phyloP scores from a whole-genome alignment of 257 asterid genomes.

The Solanum tacnaense region DNA sequence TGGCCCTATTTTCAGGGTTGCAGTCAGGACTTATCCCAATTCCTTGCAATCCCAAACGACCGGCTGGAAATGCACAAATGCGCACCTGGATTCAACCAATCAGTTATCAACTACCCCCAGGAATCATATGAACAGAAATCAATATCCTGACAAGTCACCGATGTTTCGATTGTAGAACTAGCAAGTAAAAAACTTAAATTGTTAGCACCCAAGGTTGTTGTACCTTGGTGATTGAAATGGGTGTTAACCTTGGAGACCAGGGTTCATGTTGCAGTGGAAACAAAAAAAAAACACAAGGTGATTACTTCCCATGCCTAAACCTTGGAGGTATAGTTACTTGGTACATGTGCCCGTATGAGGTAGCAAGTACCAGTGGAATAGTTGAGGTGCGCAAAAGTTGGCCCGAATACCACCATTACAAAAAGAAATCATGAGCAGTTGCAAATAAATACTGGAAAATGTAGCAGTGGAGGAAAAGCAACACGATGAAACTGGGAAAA shows the following conservation, averaged over 20 bases:
- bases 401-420: background rate
- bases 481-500: background rate
- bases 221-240: background rate
- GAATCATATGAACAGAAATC: background rate
- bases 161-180: background rate
- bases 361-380: background rate
- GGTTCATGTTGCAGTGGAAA: background rate
- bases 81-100: slow-evolving; percentile 45
- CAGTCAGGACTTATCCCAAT: slow-evolving; percentile 91
- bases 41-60: slow-evolving; percentile 63
- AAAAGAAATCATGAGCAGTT: background rate
- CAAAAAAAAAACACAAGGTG: background rate
- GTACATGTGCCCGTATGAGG: background rate
- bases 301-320: background rate
- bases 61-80: slow-evolving; percentile 86
- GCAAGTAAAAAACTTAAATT: background rate
- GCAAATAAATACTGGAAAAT: background rate
- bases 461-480: background rate
- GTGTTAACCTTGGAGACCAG: background rate
- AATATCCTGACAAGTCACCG: background rate
- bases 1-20: slow-evolving; percentile 80
- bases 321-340: background rate
- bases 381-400: background rate
- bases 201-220: background rate
- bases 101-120: background rate